phyloP scores from a whole-genome alignment of 2,329 filamentous ascomycete genomes.

The Colletotrichum cuscutae region DNA sequence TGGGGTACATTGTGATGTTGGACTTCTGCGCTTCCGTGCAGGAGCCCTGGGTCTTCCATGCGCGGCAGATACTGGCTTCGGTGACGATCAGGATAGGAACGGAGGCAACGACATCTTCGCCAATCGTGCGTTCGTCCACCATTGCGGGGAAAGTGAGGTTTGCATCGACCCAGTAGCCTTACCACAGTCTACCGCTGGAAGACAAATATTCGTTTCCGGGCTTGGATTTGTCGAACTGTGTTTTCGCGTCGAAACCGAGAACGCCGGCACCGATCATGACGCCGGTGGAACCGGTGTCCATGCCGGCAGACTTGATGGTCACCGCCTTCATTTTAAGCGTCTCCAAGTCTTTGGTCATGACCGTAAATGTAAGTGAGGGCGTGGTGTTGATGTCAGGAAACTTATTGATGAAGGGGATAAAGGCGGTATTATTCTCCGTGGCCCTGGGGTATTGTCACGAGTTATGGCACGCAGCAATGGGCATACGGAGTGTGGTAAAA shows the following conservation, averaged over 20 bases:
- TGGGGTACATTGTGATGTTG: slow-evolving; percentile 3
- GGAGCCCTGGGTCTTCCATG: background rate
- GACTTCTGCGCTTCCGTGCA: slow-evolving; percentile 4
- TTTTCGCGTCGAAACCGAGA: background rate
- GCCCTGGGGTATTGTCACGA: no score
- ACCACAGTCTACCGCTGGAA: slow-evolving; percentile 1
- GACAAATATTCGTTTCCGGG: slow-evolving; percentile 14
- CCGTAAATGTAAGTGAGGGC: background rate
- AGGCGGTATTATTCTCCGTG: background rate
- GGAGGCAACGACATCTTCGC: background rate
- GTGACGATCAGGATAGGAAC: slow-evolving; percentile 3
- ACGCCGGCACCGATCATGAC: slow-evolving; percentile 6
- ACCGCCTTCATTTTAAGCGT: background rate
- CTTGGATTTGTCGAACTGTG: background rate
- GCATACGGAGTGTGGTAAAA: no score
- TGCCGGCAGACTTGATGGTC: slow-evolving; percentile 1
- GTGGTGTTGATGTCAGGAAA: background rate
- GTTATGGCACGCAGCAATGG: no score
- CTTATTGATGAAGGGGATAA: slow-evolving; percentile 13
- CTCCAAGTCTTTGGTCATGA: background rate
- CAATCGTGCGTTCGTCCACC: background rate
- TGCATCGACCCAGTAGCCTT: slow-evolving; percentile 7
- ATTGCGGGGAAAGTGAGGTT: background rate
- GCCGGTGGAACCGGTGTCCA: slow-evolving; percentile 15
- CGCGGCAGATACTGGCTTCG: background rate